These are phyloP conservation scores for Sphaerulina populicola DNA, from an alignment of 2,329 filamentous ascomycete species.

Conservation along the genomic window DNA sequence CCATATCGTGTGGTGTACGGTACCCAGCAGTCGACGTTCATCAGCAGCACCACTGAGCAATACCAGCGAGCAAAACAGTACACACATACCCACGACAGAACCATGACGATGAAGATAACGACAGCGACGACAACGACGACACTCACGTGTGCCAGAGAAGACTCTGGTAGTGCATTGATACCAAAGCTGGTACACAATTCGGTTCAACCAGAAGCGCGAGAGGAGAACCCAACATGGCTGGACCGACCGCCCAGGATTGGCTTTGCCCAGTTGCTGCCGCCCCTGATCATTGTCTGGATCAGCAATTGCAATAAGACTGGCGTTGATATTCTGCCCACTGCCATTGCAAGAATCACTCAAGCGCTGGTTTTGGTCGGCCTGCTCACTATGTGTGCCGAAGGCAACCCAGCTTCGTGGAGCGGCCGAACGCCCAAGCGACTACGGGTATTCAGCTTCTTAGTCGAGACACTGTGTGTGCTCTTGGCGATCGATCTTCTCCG, in stretches of 20 bases:
- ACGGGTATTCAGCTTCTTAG: neutral
- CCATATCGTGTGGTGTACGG: too few relatives aligned
- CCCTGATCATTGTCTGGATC: conserved; percentile 7
- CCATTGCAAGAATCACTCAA: conserved; percentile 2
- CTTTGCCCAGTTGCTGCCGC: conserved; percentile 1
- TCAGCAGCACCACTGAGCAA: neutral
- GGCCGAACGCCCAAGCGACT: neutral
- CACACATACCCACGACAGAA: too few relatives aligned
- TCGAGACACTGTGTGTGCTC: conserved; percentile 3
- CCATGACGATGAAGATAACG: neutral
- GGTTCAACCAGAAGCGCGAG: neutral
- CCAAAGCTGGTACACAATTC: neutral
- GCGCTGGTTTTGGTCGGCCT: neutral
- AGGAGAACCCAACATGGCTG: neutral
- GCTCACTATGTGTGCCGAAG: neutral
- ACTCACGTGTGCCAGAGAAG: neutral
- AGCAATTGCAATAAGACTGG: conserved; percentile 5
- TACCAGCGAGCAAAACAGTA: neutral
- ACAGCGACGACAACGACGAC: neutral
- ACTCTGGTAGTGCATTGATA: neutral
- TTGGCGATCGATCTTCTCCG: conserved; percentile 2
- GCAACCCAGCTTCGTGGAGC: neutral
- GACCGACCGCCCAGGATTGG: conserved; percentile 3
- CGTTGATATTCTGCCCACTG: neutral
- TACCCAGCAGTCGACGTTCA: too few relatives aligned